Conservation (phyloP, 2,329 filamentous ascomycete species). For the Talaromyces pinophilus region DNA sequence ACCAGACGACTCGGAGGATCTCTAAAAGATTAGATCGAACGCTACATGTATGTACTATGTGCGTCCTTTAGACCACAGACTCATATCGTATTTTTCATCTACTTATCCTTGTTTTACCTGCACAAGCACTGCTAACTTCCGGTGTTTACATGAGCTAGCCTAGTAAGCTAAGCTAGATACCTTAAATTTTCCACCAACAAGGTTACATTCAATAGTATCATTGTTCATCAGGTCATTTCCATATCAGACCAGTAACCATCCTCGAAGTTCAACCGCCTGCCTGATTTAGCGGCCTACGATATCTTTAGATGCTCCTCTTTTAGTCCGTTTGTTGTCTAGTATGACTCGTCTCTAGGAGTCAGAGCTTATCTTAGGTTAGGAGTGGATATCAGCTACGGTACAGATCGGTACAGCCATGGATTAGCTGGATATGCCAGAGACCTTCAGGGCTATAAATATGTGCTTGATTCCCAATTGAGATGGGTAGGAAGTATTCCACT, state of each 20-base stretch:
- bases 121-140: not conserved
- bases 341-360: not conserved
- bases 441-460: not conserved
- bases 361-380: not conserved
- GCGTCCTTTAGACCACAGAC: not conserved
- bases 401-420: not conserved
- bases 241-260: not conserved
- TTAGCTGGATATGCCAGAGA: not conserved
- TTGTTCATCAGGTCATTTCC: not conserved
- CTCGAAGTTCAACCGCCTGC: not conserved
- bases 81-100: not conserved
- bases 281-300: not conserved
- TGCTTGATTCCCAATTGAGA: not conserved
- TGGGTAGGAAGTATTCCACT: not conserved
- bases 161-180: not conserved
- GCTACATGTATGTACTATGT: not conserved
- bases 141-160: not conserved
- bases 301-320: not conserved
- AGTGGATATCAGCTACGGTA: not conserved
- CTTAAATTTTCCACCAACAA: not conserved
- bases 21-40: not conserved
- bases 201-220: slow-evolving; percentile 16
- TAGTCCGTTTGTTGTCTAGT: not conserved
- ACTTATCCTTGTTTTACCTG: not conserved
- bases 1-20: not conserved